Conservation (phyloP, 768 basidiomycete species). For the Lentinula sp. region DNA sequence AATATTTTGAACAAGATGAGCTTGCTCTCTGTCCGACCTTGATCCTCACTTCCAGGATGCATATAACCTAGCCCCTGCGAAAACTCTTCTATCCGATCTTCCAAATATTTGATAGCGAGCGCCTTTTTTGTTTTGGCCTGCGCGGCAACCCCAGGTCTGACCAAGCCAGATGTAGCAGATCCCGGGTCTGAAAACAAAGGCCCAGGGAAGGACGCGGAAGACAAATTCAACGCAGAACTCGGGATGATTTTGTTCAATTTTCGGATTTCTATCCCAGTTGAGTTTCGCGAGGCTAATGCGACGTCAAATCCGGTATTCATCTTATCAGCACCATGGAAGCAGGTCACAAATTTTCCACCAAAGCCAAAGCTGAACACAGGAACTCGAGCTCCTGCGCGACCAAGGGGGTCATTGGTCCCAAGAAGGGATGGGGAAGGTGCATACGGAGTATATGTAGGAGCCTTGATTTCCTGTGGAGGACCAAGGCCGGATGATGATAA, state of each 20-base stretch:
- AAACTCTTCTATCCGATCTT: slow-evolving; percentile 70
- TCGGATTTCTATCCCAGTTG: slow-evolving; percentile 65
- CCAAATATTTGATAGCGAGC: slow-evolving; percentile 70
- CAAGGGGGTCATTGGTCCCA: slow-evolving; percentile 78
- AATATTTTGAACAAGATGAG: slow-evolving; percentile 68
- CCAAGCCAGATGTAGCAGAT: slow-evolving; percentile 55
- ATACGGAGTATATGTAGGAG: slow-evolving; percentile 49
- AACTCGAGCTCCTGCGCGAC: slow-evolving; percentile 62
- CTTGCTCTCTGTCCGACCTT: slow-evolving; percentile 67
- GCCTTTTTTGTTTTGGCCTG: slow-evolving; percentile 82
- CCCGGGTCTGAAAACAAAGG: slow-evolving; percentile 80
- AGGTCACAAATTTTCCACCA: slow-evolving; percentile 86
- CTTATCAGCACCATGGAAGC: slow-evolving; percentile 70
- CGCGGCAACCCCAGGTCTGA: slow-evolving; percentile 57
- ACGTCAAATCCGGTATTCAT: slow-evolving; percentile 74
- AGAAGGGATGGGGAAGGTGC: slow-evolving; percentile 81
- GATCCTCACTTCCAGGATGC: slow-evolving; percentile 41
- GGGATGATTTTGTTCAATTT: slow-evolving; percentile 65
- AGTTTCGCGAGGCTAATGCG: slow-evolving; percentile 63
- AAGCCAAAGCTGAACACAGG: slow-evolving; percentile 90
- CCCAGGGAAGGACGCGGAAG: slow-evolving; percentile 69
- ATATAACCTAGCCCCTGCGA: slow-evolving; percentile 72
- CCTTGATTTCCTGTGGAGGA: slow-evolving; percentile 28
- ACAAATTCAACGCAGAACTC: slow-evolving; percentile 50
- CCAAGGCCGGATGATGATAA: slow-evolving; percentile 9